These are phyloP conservation scores for Adansonia gregorii DNA, from an alignment of 441 rosid species.

Conservation along the genomic window DNA sequence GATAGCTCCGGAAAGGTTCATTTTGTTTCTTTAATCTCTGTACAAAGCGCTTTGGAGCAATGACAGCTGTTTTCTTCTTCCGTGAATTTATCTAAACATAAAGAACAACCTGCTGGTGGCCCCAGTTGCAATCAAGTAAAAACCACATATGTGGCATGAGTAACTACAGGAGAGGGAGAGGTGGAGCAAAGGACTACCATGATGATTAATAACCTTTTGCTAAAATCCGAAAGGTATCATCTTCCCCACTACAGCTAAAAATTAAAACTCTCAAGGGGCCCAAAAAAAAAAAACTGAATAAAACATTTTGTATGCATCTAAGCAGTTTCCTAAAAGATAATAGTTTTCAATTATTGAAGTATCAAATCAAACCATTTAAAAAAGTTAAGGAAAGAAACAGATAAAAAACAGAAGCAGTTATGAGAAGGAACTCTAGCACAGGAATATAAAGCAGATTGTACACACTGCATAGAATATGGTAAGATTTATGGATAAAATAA, in stretches of 20 bases:
- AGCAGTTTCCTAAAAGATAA: background rate
- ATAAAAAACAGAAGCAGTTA: slow-evolving; percentile 2
- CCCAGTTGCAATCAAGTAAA: slow-evolving; percentile 27
- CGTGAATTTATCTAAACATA: slow-evolving; percentile 82
- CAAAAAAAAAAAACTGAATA: background rate
- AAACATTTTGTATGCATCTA: background rate
- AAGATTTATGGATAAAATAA: slow-evolving; percentile 3
- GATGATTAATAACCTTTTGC: background rate
- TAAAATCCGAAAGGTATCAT: background rate
- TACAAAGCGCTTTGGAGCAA: slow-evolving; percentile 97
- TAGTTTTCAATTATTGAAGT: background rate
- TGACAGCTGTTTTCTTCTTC: slow-evolving; percentile 98
- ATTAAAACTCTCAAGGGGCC: background rate
- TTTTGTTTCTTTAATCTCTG: slow-evolving; percentile 98
- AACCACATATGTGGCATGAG: background rate
- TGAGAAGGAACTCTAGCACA: background rate
- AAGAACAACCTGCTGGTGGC: slow-evolving; percentile 28
- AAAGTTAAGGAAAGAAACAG: background rate
- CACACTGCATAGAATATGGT: background rate
- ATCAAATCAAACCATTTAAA: slow-evolving; percentile 1
- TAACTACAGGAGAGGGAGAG: background rate
- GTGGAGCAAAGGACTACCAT: background rate
- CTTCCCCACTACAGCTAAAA: slow-evolving; percentile 14
- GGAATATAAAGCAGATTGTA: background rate
- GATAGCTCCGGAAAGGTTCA: slow-evolving; percentile 95